These are phyloP conservation scores for Spathaspora hagerdaliae DNA, from an alignment of 805 yeast species.

Conservation along the genomic window DNA sequence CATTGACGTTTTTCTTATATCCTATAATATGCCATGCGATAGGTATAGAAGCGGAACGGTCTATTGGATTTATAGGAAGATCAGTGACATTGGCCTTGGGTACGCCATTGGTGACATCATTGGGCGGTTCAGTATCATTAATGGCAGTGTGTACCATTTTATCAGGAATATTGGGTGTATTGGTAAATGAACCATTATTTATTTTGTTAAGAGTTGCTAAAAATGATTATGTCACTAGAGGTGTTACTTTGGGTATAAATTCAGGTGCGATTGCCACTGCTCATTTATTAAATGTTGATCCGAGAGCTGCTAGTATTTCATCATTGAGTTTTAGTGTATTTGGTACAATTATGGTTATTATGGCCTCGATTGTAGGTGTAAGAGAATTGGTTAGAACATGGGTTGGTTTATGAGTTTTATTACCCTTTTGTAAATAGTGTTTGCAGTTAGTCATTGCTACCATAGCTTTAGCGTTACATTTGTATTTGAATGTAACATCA, in stretches of 20 bases:
- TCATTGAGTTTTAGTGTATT: constrained; percentile 66
- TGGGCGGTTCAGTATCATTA: constrained; percentile 65
- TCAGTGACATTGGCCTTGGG: constrained; percentile 79
- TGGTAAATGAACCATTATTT: constrained; percentile 54
- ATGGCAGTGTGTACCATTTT: constrained; percentile 78
- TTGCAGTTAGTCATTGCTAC: neutral
- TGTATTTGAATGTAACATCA: too few relatives aligned
- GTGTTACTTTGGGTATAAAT: constrained; percentile 71
- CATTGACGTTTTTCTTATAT: constrained; percentile 59
- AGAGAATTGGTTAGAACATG: constrained; percentile 16
- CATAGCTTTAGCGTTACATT: too few relatives aligned
- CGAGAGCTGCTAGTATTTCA: constrained; percentile 79
- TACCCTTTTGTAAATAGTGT: neutral
- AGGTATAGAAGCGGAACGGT: constrained; percentile 56
- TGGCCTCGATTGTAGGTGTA: constrained; percentile 52
- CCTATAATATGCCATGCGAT: constrained; percentile 65
- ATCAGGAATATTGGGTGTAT: constrained; percentile 72
- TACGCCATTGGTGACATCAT: constrained; percentile 62
- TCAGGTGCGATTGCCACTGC: constrained; percentile 86
- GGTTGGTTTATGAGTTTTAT: constrained; percentile 12
- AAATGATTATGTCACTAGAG: constrained; percentile 70
- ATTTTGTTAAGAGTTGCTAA: constrained; percentile 49
- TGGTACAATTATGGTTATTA: constrained; percentile 69
- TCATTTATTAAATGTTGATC: constrained; percentile 61
- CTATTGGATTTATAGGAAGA: constrained; percentile 75